phyloP scores from a whole-genome alignment of 78 protist genomes.

The Planoprotostelium fungivorum region DNA sequence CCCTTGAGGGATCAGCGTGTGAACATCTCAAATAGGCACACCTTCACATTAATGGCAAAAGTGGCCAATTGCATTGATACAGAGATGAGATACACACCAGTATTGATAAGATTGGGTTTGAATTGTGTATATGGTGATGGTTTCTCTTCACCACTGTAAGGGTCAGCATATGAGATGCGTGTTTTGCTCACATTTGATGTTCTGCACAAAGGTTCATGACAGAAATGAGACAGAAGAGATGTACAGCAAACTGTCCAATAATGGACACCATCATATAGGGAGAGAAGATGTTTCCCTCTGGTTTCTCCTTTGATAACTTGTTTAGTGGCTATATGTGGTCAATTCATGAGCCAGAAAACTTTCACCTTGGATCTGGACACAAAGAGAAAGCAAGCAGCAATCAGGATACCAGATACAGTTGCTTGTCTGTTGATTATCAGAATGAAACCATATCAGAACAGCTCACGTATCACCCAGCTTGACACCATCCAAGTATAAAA shows the following conservation, averaged over 20 bases:
- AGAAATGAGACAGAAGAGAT: slow-evolving; percentile 58
- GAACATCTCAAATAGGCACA: slow-evolving; percentile 33
- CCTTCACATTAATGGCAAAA: slow-evolving; percentile 88
- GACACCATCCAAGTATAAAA: slow-evolving; percentile 91
- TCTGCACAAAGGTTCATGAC: background rate
- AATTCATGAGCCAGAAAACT: background rate
- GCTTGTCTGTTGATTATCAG: slow-evolving; percentile 54
- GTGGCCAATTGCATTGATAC: slow-evolving; percentile 69
- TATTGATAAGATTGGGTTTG: slow-evolving; percentile 75
- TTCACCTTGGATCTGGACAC: slow-evolving; percentile 70
- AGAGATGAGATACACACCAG: slow-evolving; percentile 72
- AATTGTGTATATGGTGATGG: slow-evolving; percentile 69
- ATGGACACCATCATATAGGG: slow-evolving; percentile 76
- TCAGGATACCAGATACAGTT: slow-evolving; percentile 70
- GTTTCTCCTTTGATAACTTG: slow-evolving; percentile 56
- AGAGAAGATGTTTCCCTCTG: slow-evolving; percentile 70
- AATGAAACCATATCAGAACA: background rate
- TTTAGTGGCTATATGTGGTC: slow-evolving; percentile 29
- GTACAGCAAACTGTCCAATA: slow-evolving; percentile 76
- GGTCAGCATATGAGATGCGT: too few species aligned
- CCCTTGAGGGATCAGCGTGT: slow-evolving; percentile 13
- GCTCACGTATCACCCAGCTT: slow-evolving; percentile 80
- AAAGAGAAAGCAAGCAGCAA: slow-evolving; percentile 85
- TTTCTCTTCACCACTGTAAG: background rate
- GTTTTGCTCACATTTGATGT: background rate